Percentiles rank a stretch among this genome's conserved stretches.
Conservation (phyloP, 495 filamentous ascomycete species). For the Ascodesmis nigricans region DNA sequence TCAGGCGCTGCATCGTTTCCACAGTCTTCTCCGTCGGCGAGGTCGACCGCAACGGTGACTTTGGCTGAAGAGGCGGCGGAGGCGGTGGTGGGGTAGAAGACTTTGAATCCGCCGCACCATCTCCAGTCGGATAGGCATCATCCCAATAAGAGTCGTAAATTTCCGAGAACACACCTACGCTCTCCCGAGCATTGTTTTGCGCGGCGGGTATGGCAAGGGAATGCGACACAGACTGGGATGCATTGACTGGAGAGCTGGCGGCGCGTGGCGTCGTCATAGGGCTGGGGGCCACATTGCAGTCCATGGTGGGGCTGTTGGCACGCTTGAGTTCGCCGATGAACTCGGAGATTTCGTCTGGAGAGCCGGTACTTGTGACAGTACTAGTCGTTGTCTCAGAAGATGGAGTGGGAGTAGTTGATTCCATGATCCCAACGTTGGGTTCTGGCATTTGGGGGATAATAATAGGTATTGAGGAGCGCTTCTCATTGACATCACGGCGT, state of each 20-base stretch:
- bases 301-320: no score
- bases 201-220: no score
- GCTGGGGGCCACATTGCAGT: no score
- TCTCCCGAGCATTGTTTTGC: conserved; percentile 9
- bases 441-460: not conserved
- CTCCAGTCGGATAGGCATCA: conserved; percentile 4
- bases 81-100: conserved; percentile 4
- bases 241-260: no score
- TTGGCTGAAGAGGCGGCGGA: conserved; percentile 5
- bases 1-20: not conserved
- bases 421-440: not conserved
- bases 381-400: no score
- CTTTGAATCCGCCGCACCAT: no score
- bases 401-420: not conserved
- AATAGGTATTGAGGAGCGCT: conserved; percentile 3
- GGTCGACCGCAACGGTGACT: conserved; percentile 1
- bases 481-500: no score
- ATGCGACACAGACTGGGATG: no score
- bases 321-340: no score
- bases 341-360: no score
- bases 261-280: no score
- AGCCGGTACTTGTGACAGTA: no score
- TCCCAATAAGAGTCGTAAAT: conserved; percentile 20
- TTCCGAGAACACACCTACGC: conserved; percentile 13
- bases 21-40: not conserved